Evolutionary conservation across 352 stramenopile species (phyloP).

Genomic region (Pythium utonaiense): DNA sequence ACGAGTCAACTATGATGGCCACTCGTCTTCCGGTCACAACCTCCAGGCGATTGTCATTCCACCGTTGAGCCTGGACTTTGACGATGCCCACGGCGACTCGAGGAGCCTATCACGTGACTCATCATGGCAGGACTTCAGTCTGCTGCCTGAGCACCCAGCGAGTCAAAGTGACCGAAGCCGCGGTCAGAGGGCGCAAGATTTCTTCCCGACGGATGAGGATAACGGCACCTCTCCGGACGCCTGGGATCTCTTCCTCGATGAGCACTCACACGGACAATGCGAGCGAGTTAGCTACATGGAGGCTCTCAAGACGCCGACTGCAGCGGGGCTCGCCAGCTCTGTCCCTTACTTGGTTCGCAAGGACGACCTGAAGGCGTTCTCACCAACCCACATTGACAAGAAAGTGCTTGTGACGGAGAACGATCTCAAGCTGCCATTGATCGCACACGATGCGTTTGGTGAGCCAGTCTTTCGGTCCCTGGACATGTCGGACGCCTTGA

Average conservation of each 20-base stretch:
- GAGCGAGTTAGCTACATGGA: not conserved
- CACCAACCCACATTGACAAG: conserved; percentile 36
- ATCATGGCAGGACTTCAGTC: conserved; percentile 8
- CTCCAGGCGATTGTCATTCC: not conserved
- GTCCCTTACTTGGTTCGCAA: not conserved
- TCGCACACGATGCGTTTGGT: not conserved
- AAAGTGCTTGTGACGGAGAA: conserved; percentile 48
- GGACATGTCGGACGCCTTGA: not conserved
- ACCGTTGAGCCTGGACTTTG: conserved; percentile 1
- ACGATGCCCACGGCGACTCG: not conserved
- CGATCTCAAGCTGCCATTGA: conserved; percentile 33
- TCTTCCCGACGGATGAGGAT: not conserved
- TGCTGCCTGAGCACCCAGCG: not conserved
- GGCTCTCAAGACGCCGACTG: conserved; percentile 14
- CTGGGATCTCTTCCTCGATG: conserved; percentile 8
- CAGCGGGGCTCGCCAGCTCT: not conserved
- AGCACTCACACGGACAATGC: not conserved
- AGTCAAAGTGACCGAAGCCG: not conserved
- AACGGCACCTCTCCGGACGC: not conserved
- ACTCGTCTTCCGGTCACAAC: not conserved
- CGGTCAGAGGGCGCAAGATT: not conserved
- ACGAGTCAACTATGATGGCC: not conserved
- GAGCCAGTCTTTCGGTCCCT: conserved; percentile 7
- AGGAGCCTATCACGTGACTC: not conserved
- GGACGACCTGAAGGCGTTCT: conserved; percentile 23